Evolutionary conservation across 1,139 yeast genomes (phyloP), one percentile per base, ranked within the genome.

Genomic region (Pneumocystis wakefieldiae): DNA sequence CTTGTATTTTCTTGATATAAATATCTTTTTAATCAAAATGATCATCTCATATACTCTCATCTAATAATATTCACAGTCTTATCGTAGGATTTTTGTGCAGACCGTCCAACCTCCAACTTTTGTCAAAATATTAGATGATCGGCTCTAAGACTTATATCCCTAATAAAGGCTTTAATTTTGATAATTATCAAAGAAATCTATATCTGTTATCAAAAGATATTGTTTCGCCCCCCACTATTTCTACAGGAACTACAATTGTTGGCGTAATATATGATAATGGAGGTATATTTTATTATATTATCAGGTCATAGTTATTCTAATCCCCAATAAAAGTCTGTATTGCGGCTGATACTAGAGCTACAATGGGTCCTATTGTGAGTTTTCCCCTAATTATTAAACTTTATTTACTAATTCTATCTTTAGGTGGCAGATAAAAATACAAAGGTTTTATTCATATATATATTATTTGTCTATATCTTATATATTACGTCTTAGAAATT

Each of bases 321-420:
- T 58, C 10, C 10, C 19, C 6, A 14, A 7, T 8, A 29, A 12
- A 17, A 28, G 63, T 63, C 36, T 62, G 61, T n/a, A 88, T 91
- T 75, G 98, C 98, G 24, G 98, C 98, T 19, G 98, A 92, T 78
- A 92, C 98, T 36, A 83, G 98, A 76, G 97, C 98, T 66, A 92
- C 98, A 3, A 85, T 94, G 55, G 98, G 98, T 29, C 85, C 84
- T 65, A 90, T 92, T 70, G 97, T 92, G 42, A 98, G 98, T 17
- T 97, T 92, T 77, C 91, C 92, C 78, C 92, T 91, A 4, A 32
- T 97, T 80, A 97, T 48, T 48, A 12, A 12, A 24, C 12, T 48
- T 48, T 12, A 48, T 48, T 48, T 24, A 24, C 3, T 24, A 48
- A 48, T 48, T 48, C 10, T 2, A 32, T 48, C 24, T 48, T 24